Conservation (phyloP, 2,329 filamentous ascomycete species). For the Fusarium sp. region DNA sequence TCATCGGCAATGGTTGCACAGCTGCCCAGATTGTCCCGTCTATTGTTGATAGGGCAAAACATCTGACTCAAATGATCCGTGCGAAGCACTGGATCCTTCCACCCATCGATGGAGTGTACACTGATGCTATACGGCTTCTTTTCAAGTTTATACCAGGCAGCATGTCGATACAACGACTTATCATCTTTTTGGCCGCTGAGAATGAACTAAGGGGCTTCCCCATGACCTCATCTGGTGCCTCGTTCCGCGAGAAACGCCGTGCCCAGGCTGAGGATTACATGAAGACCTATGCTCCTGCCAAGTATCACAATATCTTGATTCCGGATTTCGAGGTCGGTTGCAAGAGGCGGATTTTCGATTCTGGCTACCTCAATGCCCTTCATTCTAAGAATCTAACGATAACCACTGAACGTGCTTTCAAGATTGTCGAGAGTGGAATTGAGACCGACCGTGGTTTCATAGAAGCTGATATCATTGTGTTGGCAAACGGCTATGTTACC, state of each 20-base stretch:
- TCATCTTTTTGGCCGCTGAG: not conserved
- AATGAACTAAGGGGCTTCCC: not conserved
- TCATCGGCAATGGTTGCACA: constrained; percentile 4
- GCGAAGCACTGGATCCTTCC: constrained; percentile 11
- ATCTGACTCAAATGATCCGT: not conserved
- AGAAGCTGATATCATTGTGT: not conserved
- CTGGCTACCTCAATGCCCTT: not conserved
- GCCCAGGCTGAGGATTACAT: not conserved
- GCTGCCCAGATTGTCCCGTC: not conserved
- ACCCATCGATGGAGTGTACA: not conserved
- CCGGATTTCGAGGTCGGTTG: constrained; percentile 2
- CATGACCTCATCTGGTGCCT: not conserved
- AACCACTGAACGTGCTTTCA: not conserved
- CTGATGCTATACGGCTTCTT: rapidly evolving
- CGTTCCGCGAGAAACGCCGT: not conserved
- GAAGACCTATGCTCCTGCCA: not conserved
- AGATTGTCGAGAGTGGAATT: not conserved
- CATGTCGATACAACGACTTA: not conserved
- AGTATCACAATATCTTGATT: constrained; percentile 8
- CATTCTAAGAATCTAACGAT: not conserved
- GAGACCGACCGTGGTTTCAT: constrained; percentile 1
- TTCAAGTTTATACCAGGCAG: not conserved
- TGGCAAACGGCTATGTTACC: not conserved
- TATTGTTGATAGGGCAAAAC: not conserved
- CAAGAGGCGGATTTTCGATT: not conserved